Evolutionary conservation across 306 rosid genomes (phyloP), one percentile per base, ranked within the genome.

Genomic region (Parietaria judaica): DNA sequence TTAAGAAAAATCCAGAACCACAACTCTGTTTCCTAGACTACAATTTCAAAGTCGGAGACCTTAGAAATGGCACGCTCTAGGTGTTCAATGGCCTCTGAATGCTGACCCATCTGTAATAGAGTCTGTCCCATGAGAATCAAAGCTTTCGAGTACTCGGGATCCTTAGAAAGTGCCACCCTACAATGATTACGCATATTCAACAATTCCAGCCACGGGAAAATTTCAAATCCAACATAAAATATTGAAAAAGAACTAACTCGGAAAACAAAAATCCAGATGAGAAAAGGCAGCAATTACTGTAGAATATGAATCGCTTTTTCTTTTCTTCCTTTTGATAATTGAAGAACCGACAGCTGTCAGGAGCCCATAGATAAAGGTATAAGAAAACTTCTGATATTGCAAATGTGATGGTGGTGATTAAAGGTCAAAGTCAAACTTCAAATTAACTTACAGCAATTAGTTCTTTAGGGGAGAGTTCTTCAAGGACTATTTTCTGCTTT

Each of bases 101-200:
- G 66, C 63, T 46, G 72, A 48, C 77, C 80, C 78, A 82, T 79
- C 79, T 85, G 86, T 77, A 88, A 74, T 36, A 76, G 83, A 66
- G 83, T 71, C 61, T 83, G 94, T 56, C 96, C 98, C 86, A 92
- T 71, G 67, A 88, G 72, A 68, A 88, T 81, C 70, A 92, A 68
- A 71, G 92, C 96, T 65, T 81, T 72, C 14, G 67, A 63, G 47
- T 77, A 75, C 54, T 84, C 95, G 36, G 98, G 96, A 65, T 92
- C 98, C 80, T 92, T 88, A 57, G 82, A 80, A 70, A 92, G 95
- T 67, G 86, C 89, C 66, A 70, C 71, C 70, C 98, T 92, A 78
- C 56, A 61, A 49, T 58, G 54, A 41, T 41, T 65, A 79, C 4
- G 7, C 63, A 14, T 36, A 49, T 46, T 52, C 68, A 57, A 53